Evolutionary conservation across 441 rosid species (phyloP).

Genomic region (Populus hybrid): DNA sequence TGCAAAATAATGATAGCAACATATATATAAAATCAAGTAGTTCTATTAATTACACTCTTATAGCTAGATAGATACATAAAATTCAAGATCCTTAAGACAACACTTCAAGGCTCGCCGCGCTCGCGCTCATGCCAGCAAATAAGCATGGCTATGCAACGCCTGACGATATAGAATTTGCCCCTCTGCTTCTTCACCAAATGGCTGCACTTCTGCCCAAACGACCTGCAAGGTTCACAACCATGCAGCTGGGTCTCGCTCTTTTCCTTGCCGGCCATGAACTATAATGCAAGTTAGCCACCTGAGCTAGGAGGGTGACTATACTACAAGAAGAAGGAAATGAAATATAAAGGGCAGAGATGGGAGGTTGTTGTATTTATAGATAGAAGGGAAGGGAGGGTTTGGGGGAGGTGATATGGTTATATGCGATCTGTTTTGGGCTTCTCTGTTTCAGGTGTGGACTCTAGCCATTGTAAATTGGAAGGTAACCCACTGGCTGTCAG

Average conservation of each 20-base stretch:
- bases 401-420: slow-evolving; percentile 13
- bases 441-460: slow-evolving; percentile 18
- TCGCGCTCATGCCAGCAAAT: slow-evolving; percentile 74
- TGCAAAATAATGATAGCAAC: neutral
- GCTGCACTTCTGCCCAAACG: slow-evolving; percentile 82
- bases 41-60: slow-evolving; percentile 29
- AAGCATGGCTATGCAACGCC: slow-evolving; percentile 87
- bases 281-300: neutral
- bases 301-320: neutral
- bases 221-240: slow-evolving; percentile 60
- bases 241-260: slow-evolving; percentile 18
- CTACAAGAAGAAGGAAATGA: slow-evolving; percentile 3
- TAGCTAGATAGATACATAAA: slow-evolving; percentile 9
- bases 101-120: slow-evolving; percentile 39
- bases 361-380: slow-evolving; percentile 12
- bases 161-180: slow-evolving; percentile 77
- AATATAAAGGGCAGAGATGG: slow-evolving; percentile 3
- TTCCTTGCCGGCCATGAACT: slow-evolving; percentile 31
- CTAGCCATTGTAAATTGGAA: slow-evolving; percentile 15
- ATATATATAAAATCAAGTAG: neutral
- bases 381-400: slow-evolving; percentile 1
- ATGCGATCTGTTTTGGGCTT: neutral
- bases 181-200: slow-evolving; percentile 81
- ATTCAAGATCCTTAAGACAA: neutral
- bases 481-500: slow-evolving; percentile 30